Base-by-base conservation (phyloP, 768 basidiomycete genomes). In the Rhodocollybia butyracea region DNA sequence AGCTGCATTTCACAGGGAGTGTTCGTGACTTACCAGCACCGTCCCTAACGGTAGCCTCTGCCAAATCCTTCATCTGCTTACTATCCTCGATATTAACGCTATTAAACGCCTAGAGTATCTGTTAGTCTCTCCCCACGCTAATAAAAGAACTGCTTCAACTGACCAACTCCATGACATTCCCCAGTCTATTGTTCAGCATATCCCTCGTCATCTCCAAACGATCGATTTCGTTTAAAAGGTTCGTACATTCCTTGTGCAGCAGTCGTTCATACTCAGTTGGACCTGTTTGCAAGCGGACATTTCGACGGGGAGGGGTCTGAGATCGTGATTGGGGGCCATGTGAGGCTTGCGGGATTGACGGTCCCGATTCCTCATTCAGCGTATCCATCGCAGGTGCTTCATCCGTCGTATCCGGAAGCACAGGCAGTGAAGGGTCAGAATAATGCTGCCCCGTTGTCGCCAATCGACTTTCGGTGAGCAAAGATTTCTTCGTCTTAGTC, bases 151-250 rank as follows among this genome's bases (percentile, higher is more conserved):
- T 6, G 19, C 40, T n/a, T 6, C 13, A 51, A 50, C 66, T 19
- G 51, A 78, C 79, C 56, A 81, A 60, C 57, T 77, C 68, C 77
- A 81, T 80, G 34, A 80, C 77, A 58, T 81, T 81, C 63, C 73
- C 76, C 59, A 81, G 58, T 51, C 78, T 64, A 51, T 68, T 72
- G 40, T 76, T 73, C 56, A 77, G 74, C 73, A 77, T 73, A 2
- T 55, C 55, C 47, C 76, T 64, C 17, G 65, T 68, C 61, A 62
- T 65, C 60, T 82, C 73, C 36, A 84, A 61, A 32, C 83, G 68
- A 21, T 73, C 69, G 15, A 85, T 80, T 58, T 82, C 83, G 4
- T 71, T 68, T 10, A 78, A 51, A 31, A 86, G 65, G 51, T 75
- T 79, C 0, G 65, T 61, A 26, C 77, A 79, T 61, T 86, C 83